Evolutionary conservation across 371 early-diverging fungal species (phyloP).

Genomic region (Choanephora cucurbitarum): DNA sequence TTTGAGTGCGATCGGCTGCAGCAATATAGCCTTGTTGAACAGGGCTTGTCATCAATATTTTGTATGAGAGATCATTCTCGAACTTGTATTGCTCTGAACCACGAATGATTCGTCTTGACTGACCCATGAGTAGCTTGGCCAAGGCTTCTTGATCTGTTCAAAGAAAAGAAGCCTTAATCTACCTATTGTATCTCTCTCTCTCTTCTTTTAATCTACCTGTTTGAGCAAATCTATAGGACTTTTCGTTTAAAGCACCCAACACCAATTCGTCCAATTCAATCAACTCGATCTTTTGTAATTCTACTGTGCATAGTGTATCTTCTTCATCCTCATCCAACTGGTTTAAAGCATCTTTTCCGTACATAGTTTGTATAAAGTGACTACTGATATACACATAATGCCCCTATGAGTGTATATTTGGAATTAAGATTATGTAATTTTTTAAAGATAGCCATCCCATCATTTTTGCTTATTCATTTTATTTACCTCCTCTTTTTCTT

Average conservation of each 20-base stretch:
- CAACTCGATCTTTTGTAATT: constrained; percentile 48
- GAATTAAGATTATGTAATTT: not conserved
- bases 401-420: constrained; percentile 7
- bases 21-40: constrained; percentile 68
- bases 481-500: constrained; percentile 23
- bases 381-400: constrained; percentile 24
- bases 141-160: constrained; percentile 25
- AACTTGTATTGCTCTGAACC: constrained; percentile 38
- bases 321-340: constrained; percentile 38
- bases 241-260: constrained; percentile 59
- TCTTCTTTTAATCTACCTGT: constrained; percentile 42
- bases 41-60: constrained; percentile 64
- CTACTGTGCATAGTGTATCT: constrained; percentile 10
- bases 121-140: constrained; percentile 21
- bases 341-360: constrained; percentile 36
- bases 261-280: constrained; percentile 68
- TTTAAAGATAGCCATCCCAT: not conserved
- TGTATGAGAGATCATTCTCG: constrained; percentile 20
- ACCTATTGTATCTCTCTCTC: not conserved
- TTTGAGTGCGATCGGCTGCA: constrained; percentile 33
- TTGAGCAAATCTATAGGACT: constrained; percentile 57
- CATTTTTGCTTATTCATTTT: constrained; percentile 5
- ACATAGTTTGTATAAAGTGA: constrained; percentile 31
- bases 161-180: not conserved
- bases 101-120: constrained; percentile 51